Evolutionary conservation across 2,329 filamentous ascomycete species (phyloP), one percentile per base, ranked within the genome.

Genomic region (Capronia coronata): DNA sequence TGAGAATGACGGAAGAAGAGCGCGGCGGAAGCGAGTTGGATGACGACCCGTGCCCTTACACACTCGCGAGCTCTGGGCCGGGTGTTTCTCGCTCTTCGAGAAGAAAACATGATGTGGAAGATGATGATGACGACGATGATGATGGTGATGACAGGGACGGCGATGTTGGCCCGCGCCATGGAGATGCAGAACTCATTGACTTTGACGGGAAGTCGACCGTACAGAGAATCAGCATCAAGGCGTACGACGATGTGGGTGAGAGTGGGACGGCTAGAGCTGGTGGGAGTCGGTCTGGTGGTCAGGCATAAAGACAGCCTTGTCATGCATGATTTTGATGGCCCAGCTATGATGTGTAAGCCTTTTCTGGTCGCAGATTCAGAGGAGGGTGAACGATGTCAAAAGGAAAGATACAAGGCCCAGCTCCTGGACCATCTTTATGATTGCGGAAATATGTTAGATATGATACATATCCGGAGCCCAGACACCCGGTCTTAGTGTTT

Each of bases 151-250:
- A 8, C 7, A 40, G 11, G 22, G 48, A 46, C 16, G 18, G 18
- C 10, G 29, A 25, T 13, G 8, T 11, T 1, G 11, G n/a, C 25
- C 30, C 29, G 11, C 40, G 35, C 19, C 48, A 47, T 11, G 45
- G 38, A 8, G 32, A 35, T 11, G 48, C 40, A 3, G 54, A 51
- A 21, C 43, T 48, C 22, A 35, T 52, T 30, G 41, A 48, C 27
- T 5, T 27, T 27, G 38, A 46, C 5, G 41, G 46, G 13, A 37
- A 49, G 39, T 18, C 22, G 3, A 35, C 35, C 35, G 18, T 32
- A 16, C 41, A 45, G 11, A 32, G 25, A n/a, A 14, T 34, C 16
- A 46, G 19, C 9, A 37, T 27, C 13, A 49, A 53, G 21, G 25
- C 42, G 1, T 48, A 32, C 23, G 49, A 44, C n/a, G n/a, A n/a